Evolutionary conservation across 441 rosid genomes (phyloP).

Genomic region (Mallotus japonicus): DNA sequence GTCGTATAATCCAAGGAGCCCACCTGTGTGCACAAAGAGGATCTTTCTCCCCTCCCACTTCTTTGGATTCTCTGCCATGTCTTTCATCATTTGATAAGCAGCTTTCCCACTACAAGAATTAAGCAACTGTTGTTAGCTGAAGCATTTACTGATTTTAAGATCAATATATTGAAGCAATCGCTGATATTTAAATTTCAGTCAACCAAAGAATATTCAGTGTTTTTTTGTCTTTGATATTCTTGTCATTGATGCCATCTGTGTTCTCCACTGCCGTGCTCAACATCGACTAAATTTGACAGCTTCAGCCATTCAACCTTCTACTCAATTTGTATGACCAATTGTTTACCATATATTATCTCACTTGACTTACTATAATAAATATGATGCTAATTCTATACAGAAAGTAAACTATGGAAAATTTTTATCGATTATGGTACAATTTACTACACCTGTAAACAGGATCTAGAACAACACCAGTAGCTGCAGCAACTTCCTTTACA

Average conservation of each 20-base stretch:
- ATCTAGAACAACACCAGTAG: conserved; percentile 80
- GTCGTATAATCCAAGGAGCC: conserved; percentile 73
- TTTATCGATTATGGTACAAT: no score
- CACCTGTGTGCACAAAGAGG: conserved; percentile 85
- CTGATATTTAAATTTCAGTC: not conserved
- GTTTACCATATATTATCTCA: not conserved
- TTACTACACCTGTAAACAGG: conserved; percentile 83
- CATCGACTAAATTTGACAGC: not conserved
- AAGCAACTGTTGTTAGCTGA: not conserved
- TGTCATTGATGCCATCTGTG: not conserved
- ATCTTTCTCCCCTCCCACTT: conserved; percentile 82
- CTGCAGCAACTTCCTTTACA: conserved; percentile 70
- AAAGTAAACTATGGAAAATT: not conserved
- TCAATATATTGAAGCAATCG: not conserved
- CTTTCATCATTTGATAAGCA: conserved; percentile 67
- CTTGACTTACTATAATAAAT: not conserved
- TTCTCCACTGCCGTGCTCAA: not conserved
- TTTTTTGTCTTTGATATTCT: no score
- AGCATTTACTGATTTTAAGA: not conserved
- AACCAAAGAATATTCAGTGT: no score
- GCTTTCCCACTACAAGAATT: conserved; percentile 68
- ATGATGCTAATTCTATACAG: not conserved
- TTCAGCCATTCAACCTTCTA: not conserved
- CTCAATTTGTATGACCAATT: not conserved
- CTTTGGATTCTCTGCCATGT: conserved; percentile 63